Conservation (phyloP, 352 stramenopile genomes). For the Thalassiosira livingstoniorum region DNA sequence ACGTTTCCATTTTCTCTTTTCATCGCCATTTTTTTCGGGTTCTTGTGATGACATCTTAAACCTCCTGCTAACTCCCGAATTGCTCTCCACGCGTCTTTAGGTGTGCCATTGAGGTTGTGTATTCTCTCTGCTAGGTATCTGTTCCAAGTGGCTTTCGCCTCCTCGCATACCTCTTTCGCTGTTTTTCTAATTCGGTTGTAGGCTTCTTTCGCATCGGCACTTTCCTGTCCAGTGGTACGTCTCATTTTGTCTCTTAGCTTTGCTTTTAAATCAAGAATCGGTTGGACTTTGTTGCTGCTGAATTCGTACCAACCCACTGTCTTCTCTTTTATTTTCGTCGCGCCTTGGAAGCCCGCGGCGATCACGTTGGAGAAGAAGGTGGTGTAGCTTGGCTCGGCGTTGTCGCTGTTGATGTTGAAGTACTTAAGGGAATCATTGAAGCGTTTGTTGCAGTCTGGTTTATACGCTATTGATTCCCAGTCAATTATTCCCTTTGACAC, state of each 20-base stretch:
- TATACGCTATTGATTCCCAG: slow-evolving; percentile 14
- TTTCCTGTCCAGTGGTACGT: too few relatives aligned
- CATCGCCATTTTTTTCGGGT: slow-evolving; percentile 19
- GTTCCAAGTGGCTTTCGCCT: slow-evolving; percentile 13
- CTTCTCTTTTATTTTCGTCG: too few relatives aligned
- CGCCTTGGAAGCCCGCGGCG: too few relatives aligned
- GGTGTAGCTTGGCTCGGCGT: too few relatives aligned
- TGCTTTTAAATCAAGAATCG: too few relatives aligned
- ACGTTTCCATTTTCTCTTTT: slow-evolving; percentile 15
- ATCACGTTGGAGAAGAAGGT: too few relatives aligned
- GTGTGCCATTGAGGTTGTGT: neutral
- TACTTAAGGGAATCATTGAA: slow-evolving; percentile 6
- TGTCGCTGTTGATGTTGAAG: too few relatives aligned
- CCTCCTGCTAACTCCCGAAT: neutral
- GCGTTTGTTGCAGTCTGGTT: neutral
- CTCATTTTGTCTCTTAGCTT: too few relatives aligned
- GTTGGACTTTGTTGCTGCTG: too few relatives aligned
- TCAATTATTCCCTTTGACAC: neutral
- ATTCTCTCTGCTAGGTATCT: neutral
- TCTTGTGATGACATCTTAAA: slow-evolving; percentile 13
- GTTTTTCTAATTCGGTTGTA: too few relatives aligned
- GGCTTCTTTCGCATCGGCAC: too few relatives aligned
- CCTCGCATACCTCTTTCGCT: neutral
- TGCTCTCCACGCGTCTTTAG: slow-evolving; percentile 7
- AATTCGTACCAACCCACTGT: too few relatives aligned